phyloP scores from a whole-genome alignment of 73 alveolate species.

The Diophrys appendiculata region DNA sequence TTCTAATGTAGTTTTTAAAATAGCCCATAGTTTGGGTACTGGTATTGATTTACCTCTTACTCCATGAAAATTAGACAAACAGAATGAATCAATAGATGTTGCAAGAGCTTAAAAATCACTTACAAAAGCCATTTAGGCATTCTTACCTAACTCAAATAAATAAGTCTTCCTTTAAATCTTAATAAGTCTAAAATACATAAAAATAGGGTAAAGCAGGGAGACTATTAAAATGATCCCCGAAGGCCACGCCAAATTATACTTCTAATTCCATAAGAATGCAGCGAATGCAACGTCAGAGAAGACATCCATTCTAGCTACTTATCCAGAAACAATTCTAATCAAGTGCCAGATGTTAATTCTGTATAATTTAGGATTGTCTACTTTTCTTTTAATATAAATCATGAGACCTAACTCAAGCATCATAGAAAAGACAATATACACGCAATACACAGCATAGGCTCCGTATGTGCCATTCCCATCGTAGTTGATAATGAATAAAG shows the following conservation, averaged over 20 bases:
- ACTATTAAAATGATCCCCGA: background rate
- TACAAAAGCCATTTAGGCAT: conserved; percentile 14
- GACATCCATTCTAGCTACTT: conserved; percentile 10
- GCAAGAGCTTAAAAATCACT: conserved; percentile 8
- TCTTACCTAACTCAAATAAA: background rate
- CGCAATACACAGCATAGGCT: background rate
- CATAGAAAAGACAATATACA: background rate
- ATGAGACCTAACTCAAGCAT: background rate
- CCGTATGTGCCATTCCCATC: background rate
- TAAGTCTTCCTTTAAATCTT: background rate
- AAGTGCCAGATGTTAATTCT: conserved; percentile 1
- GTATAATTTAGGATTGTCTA: background rate
- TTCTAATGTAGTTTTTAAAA: conserved; percentile 8
- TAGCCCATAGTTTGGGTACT: conserved; percentile 13
- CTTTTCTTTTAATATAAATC: background rate
- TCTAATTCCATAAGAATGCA: background rate
- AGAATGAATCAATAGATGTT: conserved; percentile 3
- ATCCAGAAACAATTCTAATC: background rate
- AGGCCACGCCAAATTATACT: background rate
- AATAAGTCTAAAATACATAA: background rate
- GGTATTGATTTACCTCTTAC: background rate
- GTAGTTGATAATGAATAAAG: background rate
- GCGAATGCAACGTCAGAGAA: conserved; percentile 16
- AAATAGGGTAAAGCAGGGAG: conserved; percentile 5
- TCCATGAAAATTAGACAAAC: conserved; percentile 6